These are phyloP conservation scores for Colletotrichum orbiculare DNA, from an alignment of 2,329 filamentous ascomycete genomes.

Conservation along the genomic window DNA sequence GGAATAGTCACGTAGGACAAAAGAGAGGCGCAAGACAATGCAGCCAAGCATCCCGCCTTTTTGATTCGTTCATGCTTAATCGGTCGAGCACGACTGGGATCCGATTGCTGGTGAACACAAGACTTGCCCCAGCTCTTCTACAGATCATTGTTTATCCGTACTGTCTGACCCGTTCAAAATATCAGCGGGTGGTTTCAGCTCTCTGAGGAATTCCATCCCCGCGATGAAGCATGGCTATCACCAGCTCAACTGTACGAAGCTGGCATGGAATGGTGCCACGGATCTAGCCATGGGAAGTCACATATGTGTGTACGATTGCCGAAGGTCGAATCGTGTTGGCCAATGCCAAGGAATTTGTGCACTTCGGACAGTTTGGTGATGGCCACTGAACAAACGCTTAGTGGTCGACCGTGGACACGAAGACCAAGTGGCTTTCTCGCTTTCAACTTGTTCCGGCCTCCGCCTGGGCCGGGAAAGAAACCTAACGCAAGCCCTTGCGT, in stretches of 20 bases:
- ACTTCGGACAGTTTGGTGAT: conserved; percentile 29
- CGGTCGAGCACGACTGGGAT: conserved; percentile 21
- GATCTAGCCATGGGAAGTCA: conserved; percentile 46
- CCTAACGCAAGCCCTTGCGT: conserved; percentile 9
- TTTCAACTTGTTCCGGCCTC: conserved; percentile 10
- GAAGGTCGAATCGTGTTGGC: conserved; percentile 34
- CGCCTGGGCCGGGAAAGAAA: conserved; percentile 3
- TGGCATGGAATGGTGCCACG: conserved; percentile 38
- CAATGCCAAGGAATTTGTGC: conserved; percentile 23
- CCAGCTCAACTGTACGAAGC: not conserved
- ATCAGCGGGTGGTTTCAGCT: conserved; percentile 13
- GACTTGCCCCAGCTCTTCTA: too few relatives aligned
- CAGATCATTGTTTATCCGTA: not conserved
- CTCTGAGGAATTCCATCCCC: conserved; percentile 12
- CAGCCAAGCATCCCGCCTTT: conserved; percentile 32
- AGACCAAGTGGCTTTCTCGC: not conserved
- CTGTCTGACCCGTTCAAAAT: conserved; percentile 7
- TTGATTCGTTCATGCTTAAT: conserved; percentile 2
- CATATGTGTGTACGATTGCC: conserved; percentile 45
- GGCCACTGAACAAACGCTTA: conserved; percentile 1
- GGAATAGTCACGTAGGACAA: conserved; percentile 36
- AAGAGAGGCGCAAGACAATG: conserved; percentile 33
- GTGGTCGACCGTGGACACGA: not conserved
- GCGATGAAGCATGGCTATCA: not conserved
- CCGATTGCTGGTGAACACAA: not conserved